Conservation (phyloP, 2,329 filamentous ascomycete species). For the Tolypocladium tropicale region DNA sequence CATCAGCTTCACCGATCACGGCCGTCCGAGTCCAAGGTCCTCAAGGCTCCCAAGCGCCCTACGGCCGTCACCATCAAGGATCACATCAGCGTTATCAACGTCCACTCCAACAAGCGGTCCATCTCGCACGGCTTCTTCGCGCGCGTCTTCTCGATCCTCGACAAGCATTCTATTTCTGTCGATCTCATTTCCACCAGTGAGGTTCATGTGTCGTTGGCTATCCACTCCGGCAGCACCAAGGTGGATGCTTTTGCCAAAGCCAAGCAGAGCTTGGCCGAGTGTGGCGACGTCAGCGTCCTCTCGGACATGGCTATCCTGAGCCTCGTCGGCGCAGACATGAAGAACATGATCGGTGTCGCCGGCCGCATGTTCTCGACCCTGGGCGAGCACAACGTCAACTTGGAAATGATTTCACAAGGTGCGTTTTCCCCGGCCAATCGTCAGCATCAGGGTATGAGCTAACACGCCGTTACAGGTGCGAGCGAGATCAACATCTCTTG, state of each 20-base stretch:
- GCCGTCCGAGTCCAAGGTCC: conserved; percentile 22
- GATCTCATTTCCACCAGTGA: conserved; percentile 95
- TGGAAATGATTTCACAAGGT: conserved; percentile 99
- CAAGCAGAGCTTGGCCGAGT: conserved; percentile 63
- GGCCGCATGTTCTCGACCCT: conserved; percentile 92
- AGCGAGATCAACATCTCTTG: conserved; percentile 99
- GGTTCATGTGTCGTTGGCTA: conserved; percentile 94
- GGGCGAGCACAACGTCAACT: conserved; percentile 88
- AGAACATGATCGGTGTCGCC: conserved; percentile 91
- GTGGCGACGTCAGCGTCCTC: conserved; percentile 84
- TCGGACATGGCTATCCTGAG: conserved; percentile 92
- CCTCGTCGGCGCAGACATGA: conserved; percentile 90
- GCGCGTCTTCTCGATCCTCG: conserved; percentile 83
- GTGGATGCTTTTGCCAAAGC: conserved; percentile 55
- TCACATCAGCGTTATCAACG: conserved; percentile 92
- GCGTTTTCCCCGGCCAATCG: conserved; percentile 14
- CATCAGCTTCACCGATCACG: conserved; percentile 47
- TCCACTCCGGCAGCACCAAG: conserved; percentile 66
- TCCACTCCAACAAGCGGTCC: conserved; percentile 94
- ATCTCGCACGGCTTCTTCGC: conserved; percentile 95
- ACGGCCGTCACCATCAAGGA: conserved; percentile 96
- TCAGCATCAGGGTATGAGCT: not conserved
- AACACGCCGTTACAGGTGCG: conserved; percentile 49
- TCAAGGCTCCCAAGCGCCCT: conserved; percentile 58
- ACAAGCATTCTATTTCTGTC: conserved; percentile 78